Evolutionary conservation across 23 red algal species (phyloP).

Genomic region (Gracilaria caudata): DNA sequence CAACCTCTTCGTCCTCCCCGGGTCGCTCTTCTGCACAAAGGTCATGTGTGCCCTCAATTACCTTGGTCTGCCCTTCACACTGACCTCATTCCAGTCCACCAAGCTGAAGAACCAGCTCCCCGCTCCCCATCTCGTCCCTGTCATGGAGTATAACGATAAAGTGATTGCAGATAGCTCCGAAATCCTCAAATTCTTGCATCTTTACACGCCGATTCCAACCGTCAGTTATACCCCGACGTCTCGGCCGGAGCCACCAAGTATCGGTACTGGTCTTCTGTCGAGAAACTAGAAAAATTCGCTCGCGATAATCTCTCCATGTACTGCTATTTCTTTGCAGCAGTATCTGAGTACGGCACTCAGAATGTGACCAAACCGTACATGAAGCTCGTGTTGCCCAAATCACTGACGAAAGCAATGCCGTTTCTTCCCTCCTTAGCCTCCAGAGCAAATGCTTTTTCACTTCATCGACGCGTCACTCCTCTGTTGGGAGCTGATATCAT

Average conservation of each 20-base stretch:
- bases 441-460: not conserved
- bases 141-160: not conserved
- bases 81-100: not conserved
- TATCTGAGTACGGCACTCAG: not conserved
- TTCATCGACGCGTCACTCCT: not conserved
- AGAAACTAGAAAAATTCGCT: not conserved
- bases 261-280: not conserved
- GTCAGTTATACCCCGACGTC: not conserved
- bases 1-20: not conserved
- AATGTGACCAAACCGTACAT: not conserved
- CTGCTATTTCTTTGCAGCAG: not conserved
- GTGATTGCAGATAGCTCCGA: not conserved
- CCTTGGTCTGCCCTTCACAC: not conserved
- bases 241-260: not conserved
- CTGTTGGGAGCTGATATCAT: not conserved
- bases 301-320: not conserved
- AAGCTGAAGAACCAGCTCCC: not conserved
- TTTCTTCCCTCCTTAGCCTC: not conserved
- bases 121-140: not conserved
- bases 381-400: not conserved
- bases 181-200: not conserved
- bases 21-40: not conserved
- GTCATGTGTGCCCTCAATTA: not conserved
- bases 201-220: not conserved
- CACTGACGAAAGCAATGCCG: not conserved